Percentiles rank a stretch among this genome's conserved stretches.
Conservation (phyloP, 345 rosid genomes). For the Citrus mangshanensis region DNA sequence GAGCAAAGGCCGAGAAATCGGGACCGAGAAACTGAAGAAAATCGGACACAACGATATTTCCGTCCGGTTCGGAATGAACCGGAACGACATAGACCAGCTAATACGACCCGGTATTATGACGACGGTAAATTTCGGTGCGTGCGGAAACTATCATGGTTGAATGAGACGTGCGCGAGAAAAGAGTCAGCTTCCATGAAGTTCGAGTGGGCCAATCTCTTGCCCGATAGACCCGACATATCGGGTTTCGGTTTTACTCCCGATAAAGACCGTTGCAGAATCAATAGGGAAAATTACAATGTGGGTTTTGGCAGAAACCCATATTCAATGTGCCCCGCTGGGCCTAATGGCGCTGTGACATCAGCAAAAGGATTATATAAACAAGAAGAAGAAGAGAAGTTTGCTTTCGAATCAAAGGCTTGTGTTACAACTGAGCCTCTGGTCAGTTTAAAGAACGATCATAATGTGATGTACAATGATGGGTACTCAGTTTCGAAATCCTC, state of each 20-base stretch:
- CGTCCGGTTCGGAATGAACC: not conserved
- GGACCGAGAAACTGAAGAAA: not conserved
- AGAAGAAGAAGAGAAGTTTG: not conserved
- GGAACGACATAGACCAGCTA: not conserved
- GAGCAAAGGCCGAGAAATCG: not conserved
- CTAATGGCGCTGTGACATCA: not conserved
- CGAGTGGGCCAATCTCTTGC: constrained; percentile 35
- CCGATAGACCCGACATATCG: not conserved
- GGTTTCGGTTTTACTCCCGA: not conserved
- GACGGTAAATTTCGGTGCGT: constrained; percentile 4
- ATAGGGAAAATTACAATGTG: not conserved
- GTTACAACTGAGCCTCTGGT: not conserved
- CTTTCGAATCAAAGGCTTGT: not conserved
- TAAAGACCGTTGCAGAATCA: not conserved
- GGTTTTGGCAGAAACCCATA: not conserved
- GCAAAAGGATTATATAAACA: not conserved
- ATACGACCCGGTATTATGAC: not conserved
- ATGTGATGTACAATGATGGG: not conserved
- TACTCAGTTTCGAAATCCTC: not conserved
- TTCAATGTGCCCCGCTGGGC: not conserved
- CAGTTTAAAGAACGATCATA: not conserved
- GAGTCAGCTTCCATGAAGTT: constrained; percentile 26
- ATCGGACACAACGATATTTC: not conserved
- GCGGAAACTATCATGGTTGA: constrained; percentile 17
- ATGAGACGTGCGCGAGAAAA: constrained; percentile 18